phyloP scores from a whole-genome alignment of 2,329 filamentous ascomycete genomes.

The Teratosphaeria pseudoeucalypti region DNA sequence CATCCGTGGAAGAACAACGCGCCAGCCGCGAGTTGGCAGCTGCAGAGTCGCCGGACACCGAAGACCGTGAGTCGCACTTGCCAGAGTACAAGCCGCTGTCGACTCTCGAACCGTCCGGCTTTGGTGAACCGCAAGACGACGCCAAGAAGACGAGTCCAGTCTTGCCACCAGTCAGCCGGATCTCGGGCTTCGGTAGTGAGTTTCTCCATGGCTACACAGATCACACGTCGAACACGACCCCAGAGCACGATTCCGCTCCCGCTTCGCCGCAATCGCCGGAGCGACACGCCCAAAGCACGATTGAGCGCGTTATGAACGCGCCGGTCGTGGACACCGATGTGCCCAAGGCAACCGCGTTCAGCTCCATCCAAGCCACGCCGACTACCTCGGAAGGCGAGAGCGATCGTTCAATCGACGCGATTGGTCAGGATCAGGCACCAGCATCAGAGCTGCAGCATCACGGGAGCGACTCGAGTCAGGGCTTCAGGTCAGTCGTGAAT shows the following conservation, averaged over 20 bases:
- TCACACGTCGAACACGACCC: neutral
- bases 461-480: conserved; percentile 24
- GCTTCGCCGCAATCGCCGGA: neutral
- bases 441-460: conserved; percentile 28
- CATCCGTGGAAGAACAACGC: conserved; percentile 6
- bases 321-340: neutral
- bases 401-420: neutral
- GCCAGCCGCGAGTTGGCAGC: neutral
- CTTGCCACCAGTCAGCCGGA: conserved; percentile 34
- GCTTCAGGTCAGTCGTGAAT: conserved; percentile 49
- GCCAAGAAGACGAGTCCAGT: conserved; percentile 24
- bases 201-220: conserved; percentile 14
- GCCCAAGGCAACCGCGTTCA: neutral
- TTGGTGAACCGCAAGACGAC: conserved; percentile 1
- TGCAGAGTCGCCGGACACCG: neutral
- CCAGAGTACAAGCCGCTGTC: conserved; percentile 3
- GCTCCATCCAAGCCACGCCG: neutral
- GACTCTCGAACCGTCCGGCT: neutral
- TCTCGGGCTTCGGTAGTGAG: conserved; percentile 32
- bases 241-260: neutral
- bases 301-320: conserved; percentile 1
- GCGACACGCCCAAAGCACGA: neutral
- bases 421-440: neutral
- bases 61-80: neutral
- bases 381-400: neutral